These are phyloP conservation scores for Rosellinia necatrix DNA, from an alignment of 2,329 filamentous ascomycete genomes.

Conservation along the genomic window DNA sequence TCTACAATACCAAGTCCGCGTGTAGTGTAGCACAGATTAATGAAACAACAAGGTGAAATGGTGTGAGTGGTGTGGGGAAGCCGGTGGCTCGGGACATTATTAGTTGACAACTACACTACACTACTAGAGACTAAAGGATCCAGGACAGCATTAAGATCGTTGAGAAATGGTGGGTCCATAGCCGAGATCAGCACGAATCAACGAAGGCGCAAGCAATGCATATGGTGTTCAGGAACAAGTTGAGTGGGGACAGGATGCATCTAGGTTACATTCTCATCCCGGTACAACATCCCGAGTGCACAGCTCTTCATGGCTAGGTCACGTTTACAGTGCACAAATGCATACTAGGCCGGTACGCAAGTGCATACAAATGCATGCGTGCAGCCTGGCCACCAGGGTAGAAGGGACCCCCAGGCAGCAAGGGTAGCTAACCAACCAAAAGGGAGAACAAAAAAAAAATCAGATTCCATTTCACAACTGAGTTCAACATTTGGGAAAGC, in stretches of 20 bases:
- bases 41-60: slow-evolving; percentile 15
- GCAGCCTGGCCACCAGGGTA: slow-evolving; percentile 9
- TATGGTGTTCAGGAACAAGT: not conserved
- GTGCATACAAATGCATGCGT: too few relatives aligned
- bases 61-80: slow-evolving; percentile 7
- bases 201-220: slow-evolving; percentile 16
- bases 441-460: slow-evolving; percentile 8
- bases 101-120: not conserved
- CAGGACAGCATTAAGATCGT: too few relatives aligned
- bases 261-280: too few relatives aligned
- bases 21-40: too few relatives aligned
- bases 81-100: not conserved
- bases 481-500: slow-evolving; percentile 44
- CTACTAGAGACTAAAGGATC: too few relatives aligned
- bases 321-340: not conserved
- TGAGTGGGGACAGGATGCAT: slow-evolving; percentile 10
- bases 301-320: not conserved
- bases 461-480: slow-evolving; percentile 23
- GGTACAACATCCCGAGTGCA: too few relatives aligned
- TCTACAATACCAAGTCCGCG: not conserved
- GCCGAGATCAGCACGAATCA: slow-evolving; percentile 27
- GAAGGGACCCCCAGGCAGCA: slow-evolving; percentile 2
- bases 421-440: slow-evolving; percentile 19
- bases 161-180: slow-evolving; percentile 42
- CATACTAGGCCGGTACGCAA: too few relatives aligned